Percentiles rank a stretch among this genome's conserved stretches.
These are phyloP conservation scores for Eucommia ulmoides DNA, from an alignment of 257 asterid genomes.

Conservation along the genomic window DNA sequence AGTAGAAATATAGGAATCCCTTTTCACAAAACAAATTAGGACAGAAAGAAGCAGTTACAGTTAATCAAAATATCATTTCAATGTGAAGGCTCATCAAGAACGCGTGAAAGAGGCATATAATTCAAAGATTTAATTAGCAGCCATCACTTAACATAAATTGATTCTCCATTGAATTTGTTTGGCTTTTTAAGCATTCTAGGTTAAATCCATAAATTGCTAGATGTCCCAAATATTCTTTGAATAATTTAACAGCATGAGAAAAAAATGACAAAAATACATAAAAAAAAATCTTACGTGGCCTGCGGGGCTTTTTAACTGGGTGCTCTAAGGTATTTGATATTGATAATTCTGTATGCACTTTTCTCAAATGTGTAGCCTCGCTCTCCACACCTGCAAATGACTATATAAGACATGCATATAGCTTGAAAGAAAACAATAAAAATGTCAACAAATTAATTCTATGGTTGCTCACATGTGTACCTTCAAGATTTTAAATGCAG, in stretches of 20 bases:
- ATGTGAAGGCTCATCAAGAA: too few relatives aligned
- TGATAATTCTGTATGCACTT: constrained; percentile 13
- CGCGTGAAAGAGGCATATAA: too few relatives aligned
- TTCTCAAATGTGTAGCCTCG: constrained; percentile 25
- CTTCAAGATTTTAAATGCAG: constrained; percentile 2
- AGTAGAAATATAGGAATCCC: too few relatives aligned
- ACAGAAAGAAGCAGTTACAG: too few relatives aligned
- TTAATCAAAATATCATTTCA: too few relatives aligned
- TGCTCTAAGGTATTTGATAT: constrained; percentile 18
- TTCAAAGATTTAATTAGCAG: too few relatives aligned
- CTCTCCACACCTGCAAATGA: constrained; percentile 18
- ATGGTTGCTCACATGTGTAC: background rate
- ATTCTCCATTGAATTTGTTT: background rate
- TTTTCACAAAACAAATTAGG: too few relatives aligned
- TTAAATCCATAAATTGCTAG: background rate
- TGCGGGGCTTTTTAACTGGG: constrained; percentile 36
- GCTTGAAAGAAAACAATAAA: background rate
- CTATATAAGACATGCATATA: constrained; percentile 2
- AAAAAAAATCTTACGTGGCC: constrained; percentile 42
- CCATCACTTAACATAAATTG: too few relatives aligned
- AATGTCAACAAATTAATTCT: background rate
- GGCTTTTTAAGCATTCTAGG: background rate
- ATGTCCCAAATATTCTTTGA: background rate
- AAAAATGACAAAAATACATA: too few relatives aligned
- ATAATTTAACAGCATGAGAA: background rate